phyloP scores from a whole-genome alignment of 306 rosid genomes.

The Quillaja saponaria region DNA sequence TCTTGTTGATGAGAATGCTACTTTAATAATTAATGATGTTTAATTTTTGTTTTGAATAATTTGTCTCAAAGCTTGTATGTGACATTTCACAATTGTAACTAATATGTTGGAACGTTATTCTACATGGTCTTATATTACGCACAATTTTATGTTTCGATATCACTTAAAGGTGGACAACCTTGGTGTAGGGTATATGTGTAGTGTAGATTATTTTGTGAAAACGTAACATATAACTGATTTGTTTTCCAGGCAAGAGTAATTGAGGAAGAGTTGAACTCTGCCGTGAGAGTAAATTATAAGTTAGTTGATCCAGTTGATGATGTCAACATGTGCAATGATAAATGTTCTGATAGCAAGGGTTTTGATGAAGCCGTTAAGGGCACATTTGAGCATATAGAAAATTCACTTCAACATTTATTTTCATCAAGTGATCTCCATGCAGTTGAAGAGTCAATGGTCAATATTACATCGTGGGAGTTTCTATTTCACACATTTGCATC shows the following conservation, averaged over 20 bases:
- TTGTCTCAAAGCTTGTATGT: no score
- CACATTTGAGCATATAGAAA: conserved; percentile 48
- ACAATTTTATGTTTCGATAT: no score
- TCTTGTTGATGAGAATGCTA: no score
- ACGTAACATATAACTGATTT: neutral
- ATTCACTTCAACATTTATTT: conserved; percentile 47
- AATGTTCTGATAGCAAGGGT: conserved; percentile 24
- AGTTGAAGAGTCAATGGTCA: conserved; percentile 42
- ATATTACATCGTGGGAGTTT: conserved; percentile 56
- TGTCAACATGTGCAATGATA: conserved; percentile 15
- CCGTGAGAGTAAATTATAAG: conserved; percentile 20
- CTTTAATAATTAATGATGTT: no score
- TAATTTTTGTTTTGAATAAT: no score
- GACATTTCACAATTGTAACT: no score
- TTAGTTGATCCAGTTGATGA: conserved; percentile 23
- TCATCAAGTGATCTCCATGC: conserved; percentile 30
- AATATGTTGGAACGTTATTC: no score
- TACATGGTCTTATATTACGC: no score
- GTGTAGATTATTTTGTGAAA: no score
- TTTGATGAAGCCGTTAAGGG: conserved; percentile 49
- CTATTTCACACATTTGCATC: conserved; percentile 45
- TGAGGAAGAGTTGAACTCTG: conserved; percentile 57
- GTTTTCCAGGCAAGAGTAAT: conserved; percentile 52
- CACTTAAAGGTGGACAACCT: no score
- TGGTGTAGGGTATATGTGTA: no score